Conservation (phyloP, 768 basidiomycete genomes). For the Galerina marginata region DNA sequence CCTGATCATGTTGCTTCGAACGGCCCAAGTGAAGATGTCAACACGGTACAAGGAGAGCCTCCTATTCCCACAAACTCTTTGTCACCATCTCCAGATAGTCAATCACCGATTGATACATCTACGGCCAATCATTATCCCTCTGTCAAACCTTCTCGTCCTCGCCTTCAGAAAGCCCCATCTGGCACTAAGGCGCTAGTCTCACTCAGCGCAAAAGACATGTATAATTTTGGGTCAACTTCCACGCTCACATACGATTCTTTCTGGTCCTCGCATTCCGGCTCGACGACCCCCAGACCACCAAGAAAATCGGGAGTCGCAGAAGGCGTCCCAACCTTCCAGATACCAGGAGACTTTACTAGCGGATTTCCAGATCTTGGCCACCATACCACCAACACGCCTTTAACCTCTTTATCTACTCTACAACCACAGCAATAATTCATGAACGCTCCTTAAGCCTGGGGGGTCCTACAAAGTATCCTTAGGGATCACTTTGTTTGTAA, state of each 20-base stretch:
- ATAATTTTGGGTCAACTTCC: constrained; percentile 32
- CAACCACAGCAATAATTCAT: constrained; percentile 5
- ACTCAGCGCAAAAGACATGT: constrained; percentile 31
- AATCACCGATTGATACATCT: constrained; percentile 19
- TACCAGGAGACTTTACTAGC: constrained; percentile 19
- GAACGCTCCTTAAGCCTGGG: constrained; percentile 11
- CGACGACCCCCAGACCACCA: constrained; percentile 21
- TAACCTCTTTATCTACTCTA: constrained; percentile 8
- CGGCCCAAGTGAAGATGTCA: constrained; percentile 10
- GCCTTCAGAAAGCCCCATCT: constrained; percentile 23
- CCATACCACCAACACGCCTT: not conserved
- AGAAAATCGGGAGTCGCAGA: constrained; percentile 9
- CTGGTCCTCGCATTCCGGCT: constrained; percentile 58
- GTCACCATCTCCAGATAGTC: constrained; percentile 15
- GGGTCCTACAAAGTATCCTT: constrained; percentile 13
- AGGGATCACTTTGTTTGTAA: constrained; percentile 20
- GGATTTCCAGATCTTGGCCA: constrained; percentile 13
- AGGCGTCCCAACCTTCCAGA: constrained; percentile 8
- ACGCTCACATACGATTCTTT: constrained; percentile 66
- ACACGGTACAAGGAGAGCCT: constrained; percentile 2
- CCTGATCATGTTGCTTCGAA: constrained; percentile 1
- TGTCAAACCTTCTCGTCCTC: constrained; percentile 25
- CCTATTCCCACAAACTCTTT: constrained; percentile 5
- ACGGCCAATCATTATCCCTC: constrained; percentile 23
- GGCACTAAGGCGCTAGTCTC: constrained; percentile 22